phyloP scores from a whole-genome alignment of 2,329 filamentous ascomycete genomes.

The Colletotrichum tropicale region DNA sequence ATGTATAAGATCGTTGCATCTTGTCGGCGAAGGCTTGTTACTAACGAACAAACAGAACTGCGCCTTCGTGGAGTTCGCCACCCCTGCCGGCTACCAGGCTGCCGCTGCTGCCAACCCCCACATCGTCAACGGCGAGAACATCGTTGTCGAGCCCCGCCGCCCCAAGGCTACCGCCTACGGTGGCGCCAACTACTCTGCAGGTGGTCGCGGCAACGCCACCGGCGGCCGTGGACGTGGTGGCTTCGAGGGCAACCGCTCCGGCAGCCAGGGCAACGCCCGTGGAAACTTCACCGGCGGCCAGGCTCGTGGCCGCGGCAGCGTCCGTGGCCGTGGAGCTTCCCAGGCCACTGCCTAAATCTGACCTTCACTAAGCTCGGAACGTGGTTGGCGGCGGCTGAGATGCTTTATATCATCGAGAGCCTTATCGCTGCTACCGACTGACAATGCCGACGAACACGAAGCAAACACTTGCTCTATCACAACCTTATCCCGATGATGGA shows the following conservation, averaged over 20 bases:
- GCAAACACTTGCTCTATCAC: not conserved
- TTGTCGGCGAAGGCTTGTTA: conserved; percentile 23
- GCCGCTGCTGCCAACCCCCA: conserved; percentile 87
- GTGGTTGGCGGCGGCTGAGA: not conserved
- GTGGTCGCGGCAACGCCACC: conserved; percentile 23
- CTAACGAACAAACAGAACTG: conserved; percentile 70
- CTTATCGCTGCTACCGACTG: not conserved
- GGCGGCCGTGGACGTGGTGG: conserved; percentile 70
- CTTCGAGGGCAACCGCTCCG: conserved; percentile 62
- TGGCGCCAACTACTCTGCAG: conserved; percentile 67
- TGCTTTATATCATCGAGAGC: not conserved
- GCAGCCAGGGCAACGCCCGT: conserved; percentile 59
- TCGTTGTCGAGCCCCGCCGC: conserved; percentile 88
- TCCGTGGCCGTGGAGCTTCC: conserved; percentile 67
- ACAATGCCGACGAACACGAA: not conserved
- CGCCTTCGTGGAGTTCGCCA: conserved; percentile 93
- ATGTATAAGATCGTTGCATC: conserved; percentile 25
- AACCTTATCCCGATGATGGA: not conserved
- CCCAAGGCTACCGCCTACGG: conserved; percentile 74
- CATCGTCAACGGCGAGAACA: conserved; percentile 79
- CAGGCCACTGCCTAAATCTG: conserved; percentile 38
- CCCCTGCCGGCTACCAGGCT: conserved; percentile 78
- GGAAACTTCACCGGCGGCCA: conserved; percentile 73
- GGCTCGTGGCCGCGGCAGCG: conserved; percentile 69
- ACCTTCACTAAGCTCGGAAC: not conserved